Evolutionary conservation across 495 filamentous ascomycete species (phyloP).

Genomic region (Xylaria cubensis): DNA sequence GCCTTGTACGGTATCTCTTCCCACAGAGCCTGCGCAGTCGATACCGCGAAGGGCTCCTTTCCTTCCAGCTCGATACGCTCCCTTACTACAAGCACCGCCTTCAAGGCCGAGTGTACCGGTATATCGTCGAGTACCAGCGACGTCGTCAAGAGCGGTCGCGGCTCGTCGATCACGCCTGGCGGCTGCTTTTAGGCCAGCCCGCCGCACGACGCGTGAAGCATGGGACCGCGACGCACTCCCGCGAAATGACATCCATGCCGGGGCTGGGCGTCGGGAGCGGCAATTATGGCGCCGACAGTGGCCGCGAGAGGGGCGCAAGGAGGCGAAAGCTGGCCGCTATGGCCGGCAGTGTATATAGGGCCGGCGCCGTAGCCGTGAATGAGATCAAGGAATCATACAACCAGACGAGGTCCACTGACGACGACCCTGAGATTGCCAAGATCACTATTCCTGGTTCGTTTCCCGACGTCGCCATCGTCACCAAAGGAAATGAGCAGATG

Average conservation of each 20-base stretch:
- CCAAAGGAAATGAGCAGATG: slow-evolving; percentile 87
- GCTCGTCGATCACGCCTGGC: slow-evolving; percentile 59
- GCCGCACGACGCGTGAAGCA: slow-evolving; percentile 27
- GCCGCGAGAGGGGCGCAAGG: slow-evolving; percentile 69
- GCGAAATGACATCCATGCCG: slow-evolving; percentile 38
- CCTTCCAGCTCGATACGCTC: slow-evolving; percentile 75
- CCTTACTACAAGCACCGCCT: slow-evolving; percentile 70
- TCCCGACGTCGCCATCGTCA: slow-evolving; percentile 78
- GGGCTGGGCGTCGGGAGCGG: slow-evolving; percentile 36
- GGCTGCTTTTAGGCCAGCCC: slow-evolving; percentile 44
- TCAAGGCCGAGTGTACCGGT: slow-evolving; percentile 77
- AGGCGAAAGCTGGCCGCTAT: slow-evolving; percentile 76
- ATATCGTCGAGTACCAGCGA: slow-evolving; percentile 69
- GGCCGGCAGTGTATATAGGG: slow-evolving; percentile 57
- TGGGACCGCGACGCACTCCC: slow-evolving; percentile 28
- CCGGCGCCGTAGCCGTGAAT: slow-evolving; percentile 86
- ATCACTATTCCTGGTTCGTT: slow-evolving; percentile 75
- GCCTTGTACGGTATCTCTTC: slow-evolving; percentile 65
- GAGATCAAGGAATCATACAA: slow-evolving; percentile 91
- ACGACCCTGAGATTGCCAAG: slow-evolving; percentile 55
- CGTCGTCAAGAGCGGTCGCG: slow-evolving; percentile 55
- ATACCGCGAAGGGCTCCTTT: slow-evolving; percentile 66
- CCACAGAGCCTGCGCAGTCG: slow-evolving; percentile 62
- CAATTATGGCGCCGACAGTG: slow-evolving; percentile 37
- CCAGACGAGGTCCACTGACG: slow-evolving; percentile 66